Evolutionary conservation across 768 basidiomycete genomes (phyloP), one percentile per base, ranked within the genome.

Genomic region (Russula sp.): DNA sequence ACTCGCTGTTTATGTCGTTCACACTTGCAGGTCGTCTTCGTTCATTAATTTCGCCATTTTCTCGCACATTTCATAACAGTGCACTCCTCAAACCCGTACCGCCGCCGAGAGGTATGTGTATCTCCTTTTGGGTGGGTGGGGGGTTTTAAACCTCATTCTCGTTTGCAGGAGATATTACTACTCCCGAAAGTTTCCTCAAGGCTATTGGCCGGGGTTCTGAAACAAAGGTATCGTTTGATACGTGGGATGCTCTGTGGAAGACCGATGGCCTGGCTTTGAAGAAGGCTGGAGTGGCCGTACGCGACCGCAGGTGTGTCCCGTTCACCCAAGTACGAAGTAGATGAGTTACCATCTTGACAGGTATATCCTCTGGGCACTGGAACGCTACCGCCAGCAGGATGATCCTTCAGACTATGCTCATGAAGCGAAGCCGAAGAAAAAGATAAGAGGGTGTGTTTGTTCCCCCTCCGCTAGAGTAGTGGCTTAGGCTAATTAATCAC

Each of bases 301-400:
- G 79, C 70, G 91, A 93, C 68, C 80, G 91, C 70, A 84, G 85
- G 91, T 86, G 68, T 59, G 83, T 75, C 35, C 32, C 27, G 40
- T 32, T 51, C 18, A 10, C 51, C 6, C 27, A 31, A 42, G 16
- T 14, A 27, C 34, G 10, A 13, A 49, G 35, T 40, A 49, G 18
- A 40, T 37, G 56, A 62, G 39, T 56, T 32, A 51, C 35, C 18
- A 34, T 13, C 16, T 18, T 44, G 22, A 32, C 61, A 93, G 91
- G 70, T 94, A 94, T 69, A 83, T 92, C 61, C 75, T 92, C 8
- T 92, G 90, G 91, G 85, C 85, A 68, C 85, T 91, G 85, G 84
- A 89, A 70, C 92, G 90, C 70, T 94, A 80, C 72, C 80, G 89
- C 31, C 76, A 77, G 57, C 84, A 83, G 1, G 69, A 77, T 32